A percentile compares a stretch with the other conserved stretches of the same genome.
These are phyloP conservation scores for Fusarium sp. DNA, from an alignment of 2,329 filamentous ascomycete species.

Conservation along the genomic window DNA sequence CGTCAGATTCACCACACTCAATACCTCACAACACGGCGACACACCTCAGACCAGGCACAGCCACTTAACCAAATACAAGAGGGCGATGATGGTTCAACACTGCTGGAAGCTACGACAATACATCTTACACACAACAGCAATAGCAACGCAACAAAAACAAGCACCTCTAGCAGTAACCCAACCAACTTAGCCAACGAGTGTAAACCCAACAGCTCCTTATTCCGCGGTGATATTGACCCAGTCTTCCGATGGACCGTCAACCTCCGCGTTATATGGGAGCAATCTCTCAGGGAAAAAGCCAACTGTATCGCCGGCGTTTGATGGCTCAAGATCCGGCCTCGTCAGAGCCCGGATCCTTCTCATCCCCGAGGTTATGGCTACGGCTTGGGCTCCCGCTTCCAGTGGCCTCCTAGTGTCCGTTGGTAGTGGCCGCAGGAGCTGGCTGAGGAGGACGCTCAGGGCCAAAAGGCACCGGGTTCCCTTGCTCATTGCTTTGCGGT, in stretches of 20 bases:
- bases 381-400: slow-evolving; percentile 23
- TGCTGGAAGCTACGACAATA: slow-evolving; percentile 41
- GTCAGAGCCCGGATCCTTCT: neutral
- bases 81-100: slow-evolving; percentile 39
- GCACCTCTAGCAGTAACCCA: slow-evolving; percentile 32
- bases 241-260: slow-evolving; percentile 17
- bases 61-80: neutral
- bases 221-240: slow-evolving; percentile 15
- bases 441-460: slow-evolving; percentile 61
- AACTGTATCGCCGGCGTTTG: neutral
- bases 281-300: neutral
- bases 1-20: neutral
- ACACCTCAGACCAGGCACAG: neutral
- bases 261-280: slow-evolving; percentile 8
- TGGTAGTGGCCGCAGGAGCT: slow-evolving; percentile 51
- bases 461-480: slow-evolving; percentile 57
- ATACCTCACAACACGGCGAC: neutral
- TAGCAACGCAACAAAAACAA: slow-evolving; percentile 29
- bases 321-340: neutral
- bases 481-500: slow-evolving; percentile 51
- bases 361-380: slow-evolving; percentile 15
- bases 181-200: slow-evolving; percentile 30
- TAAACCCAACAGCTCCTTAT: slow-evolving; percentile 7
- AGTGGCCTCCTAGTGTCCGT: slow-evolving; percentile 57
- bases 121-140: slow-evolving; percentile 43